phyloP scores from a whole-genome alignment of 306 rosid genomes.

The Arachis hypogaea region DNA sequence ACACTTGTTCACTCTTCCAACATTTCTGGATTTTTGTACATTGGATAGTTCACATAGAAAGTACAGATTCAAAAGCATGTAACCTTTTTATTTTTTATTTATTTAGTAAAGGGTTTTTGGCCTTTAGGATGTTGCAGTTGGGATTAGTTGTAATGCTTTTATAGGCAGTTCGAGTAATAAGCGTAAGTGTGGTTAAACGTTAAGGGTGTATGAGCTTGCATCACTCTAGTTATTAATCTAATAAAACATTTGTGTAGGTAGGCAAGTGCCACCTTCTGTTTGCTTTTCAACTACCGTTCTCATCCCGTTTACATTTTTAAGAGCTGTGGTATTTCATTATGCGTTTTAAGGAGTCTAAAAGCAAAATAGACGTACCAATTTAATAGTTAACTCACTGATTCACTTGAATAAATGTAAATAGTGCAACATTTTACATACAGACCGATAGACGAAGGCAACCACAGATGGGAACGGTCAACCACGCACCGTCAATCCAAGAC shows the following conservation, averaged over 20 bases:
- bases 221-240: too few relatives aligned
- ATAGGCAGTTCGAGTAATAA: background rate
- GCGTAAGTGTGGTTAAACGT: too few relatives aligned
- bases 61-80: conserved; percentile 19
- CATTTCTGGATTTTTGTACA: conserved; percentile 28
- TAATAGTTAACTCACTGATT: too few relatives aligned
- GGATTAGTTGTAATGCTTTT: conserved; percentile 22
- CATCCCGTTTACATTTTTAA: too few relatives aligned
- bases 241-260: too few relatives aligned
- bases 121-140: conserved; percentile 22
- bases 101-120: conserved; percentile 8
- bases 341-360: too few relatives aligned
- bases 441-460: background rate
- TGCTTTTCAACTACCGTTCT: too few relatives aligned
- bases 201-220: too few relatives aligned
- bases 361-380: too few relatives aligned
- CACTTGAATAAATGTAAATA: too few relatives aligned
- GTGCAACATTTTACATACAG: background rate
- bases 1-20: conserved; percentile 36
- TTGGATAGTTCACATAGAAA: conserved; percentile 37
- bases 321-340: too few relatives aligned
- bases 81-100: conserved; percentile 14
- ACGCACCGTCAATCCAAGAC: background rate
- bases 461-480: background rate
- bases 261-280: too few relatives aligned